A percentile compares a stretch with the other conserved stretches of the same genome.
Evolutionary conservation across 306 rosid species (phyloP).

Genomic region (Prinsepia uniflora): DNA sequence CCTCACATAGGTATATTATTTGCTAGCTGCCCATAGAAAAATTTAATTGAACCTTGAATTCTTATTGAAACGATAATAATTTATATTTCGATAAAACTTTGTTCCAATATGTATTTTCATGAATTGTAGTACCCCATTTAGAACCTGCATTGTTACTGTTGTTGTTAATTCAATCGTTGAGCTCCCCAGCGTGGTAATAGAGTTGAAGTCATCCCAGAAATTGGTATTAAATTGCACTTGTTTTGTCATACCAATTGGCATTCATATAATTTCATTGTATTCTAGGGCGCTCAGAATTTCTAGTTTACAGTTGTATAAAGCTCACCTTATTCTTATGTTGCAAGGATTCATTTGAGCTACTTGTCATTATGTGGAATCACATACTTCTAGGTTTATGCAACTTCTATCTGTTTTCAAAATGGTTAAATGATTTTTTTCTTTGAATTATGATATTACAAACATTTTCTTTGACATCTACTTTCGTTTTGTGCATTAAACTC

Average conservation of each 20-base stretch:
- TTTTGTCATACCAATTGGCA: neutral
- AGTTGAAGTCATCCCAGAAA: neutral
- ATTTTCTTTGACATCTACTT: neutral
- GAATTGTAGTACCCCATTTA: neutral
- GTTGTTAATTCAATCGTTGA: neutral
- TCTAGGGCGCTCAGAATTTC: neutral
- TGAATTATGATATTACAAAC: neutral
- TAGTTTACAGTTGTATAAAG: neutral
- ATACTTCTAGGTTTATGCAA: neutral
- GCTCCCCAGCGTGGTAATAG: neutral
- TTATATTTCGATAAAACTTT: neutral
- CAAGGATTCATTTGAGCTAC: neutral
- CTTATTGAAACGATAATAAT: neutral
- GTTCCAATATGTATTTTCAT: neutral
- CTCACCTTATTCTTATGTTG: neutral
- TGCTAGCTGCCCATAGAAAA: neutral
- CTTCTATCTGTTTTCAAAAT: neutral
- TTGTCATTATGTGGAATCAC: neutral
- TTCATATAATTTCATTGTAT: neutral
- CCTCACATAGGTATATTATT: constrained; percentile 57
- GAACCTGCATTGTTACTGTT: neutral
- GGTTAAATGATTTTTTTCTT: neutral
- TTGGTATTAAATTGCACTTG: neutral
- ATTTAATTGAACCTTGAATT: neutral
- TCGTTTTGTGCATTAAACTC: neutral